Base-by-base conservation (phyloP, 1,284 basidiomycete species). In the Gymnopus androsaceus region DNA sequence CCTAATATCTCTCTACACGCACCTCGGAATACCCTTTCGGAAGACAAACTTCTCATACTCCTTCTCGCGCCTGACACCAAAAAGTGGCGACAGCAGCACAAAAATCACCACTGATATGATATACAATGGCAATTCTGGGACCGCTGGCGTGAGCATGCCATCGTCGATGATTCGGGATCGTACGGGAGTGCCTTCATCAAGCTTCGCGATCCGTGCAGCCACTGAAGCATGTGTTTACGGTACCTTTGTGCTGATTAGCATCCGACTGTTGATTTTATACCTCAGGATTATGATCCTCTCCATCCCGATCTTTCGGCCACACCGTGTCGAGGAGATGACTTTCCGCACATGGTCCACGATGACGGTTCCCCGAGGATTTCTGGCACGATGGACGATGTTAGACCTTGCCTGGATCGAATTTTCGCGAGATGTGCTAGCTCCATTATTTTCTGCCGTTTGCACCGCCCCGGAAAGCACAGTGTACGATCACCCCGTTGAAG, bases 381-480 rank as follows among this genome's bases (percentile, higher is more conserved):
- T 84, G 0, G 73, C 75, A 2, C 69, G 69, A 46, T 67, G 65
- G 59, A 59, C 72, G 2, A 74, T 78, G 3, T 61, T 82, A 56
- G 82, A 84, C 61, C 51, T 59, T 21, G 67, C 72, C 0, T 89
- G 86, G 83, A 62, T 64, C n/a, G 64, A 69, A 4, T 89, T 89
- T 65, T 73, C 80, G 3, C 65, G 73, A 3, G 74, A 76, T 19
- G 71, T 90, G 0, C 66, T 90, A 47, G 63, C 85, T 1, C 85
- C 87, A 0, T 67, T 90, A 41, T 88, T 89, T 65, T 87, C 85
- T n/a, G 85, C 85, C 0, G 83, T 91, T 1, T 87, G 85, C 53
- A 90, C 88, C 0, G 78, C 82, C 0, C 72, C 80, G 0, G 72
- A 74, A 42, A 73, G 77, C 15, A 77, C 79, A 56, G 71, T 87